These are phyloP conservation scores for Fusarium sp. DNA, from an alignment of 2,329 filamentous ascomycete species.

Conservation along the genomic window DNA sequence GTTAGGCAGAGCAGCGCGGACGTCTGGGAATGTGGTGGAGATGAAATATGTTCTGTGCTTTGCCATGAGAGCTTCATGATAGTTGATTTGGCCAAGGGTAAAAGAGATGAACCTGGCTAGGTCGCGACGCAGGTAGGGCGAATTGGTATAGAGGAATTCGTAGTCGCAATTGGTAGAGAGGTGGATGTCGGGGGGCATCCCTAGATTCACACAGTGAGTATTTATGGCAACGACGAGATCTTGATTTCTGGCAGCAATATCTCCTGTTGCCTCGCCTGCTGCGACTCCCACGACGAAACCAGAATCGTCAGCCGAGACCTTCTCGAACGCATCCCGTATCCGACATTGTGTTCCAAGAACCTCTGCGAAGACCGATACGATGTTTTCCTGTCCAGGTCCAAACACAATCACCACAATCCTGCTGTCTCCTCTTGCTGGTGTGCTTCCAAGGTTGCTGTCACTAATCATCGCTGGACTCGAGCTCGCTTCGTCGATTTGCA, in stretches of 20 bases:
- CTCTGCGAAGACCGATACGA: conserved; percentile 80
- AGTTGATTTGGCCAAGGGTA: conserved; percentile 80
- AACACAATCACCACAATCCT: conserved; percentile 75
- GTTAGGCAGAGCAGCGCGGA: conserved; percentile 83
- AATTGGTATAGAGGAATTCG: conserved; percentile 84
- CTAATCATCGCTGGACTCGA: conserved; percentile 51
- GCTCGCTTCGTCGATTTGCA: conserved; percentile 52
- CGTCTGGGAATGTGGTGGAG: conserved; percentile 88
- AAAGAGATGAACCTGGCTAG: conserved; percentile 83
- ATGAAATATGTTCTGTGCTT: conserved; percentile 86
- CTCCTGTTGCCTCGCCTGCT: conserved; percentile 65
- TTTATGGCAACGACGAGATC: conserved; percentile 76
- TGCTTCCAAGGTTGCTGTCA: conserved; percentile 58
- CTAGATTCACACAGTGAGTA: conserved; percentile 78
- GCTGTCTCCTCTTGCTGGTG: conserved; percentile 64
- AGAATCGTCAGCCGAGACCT: conserved; percentile 65
- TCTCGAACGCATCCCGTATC: conserved; percentile 65
- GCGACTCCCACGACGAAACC: conserved; percentile 76
- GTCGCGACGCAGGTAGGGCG: conserved; percentile 78
- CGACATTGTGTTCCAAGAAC: conserved; percentile 80
- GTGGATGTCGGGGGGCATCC: conserved; percentile 73
- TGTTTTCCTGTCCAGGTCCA: conserved; percentile 76
- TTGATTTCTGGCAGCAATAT: conserved; percentile 68
- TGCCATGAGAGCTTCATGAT: conserved; percentile 80
- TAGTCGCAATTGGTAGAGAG: conserved; percentile 81